Base-by-base conservation (phyloP, 2,329 filamentous ascomycete species). In the Magnaporthiopsis rhizophila region DNA sequence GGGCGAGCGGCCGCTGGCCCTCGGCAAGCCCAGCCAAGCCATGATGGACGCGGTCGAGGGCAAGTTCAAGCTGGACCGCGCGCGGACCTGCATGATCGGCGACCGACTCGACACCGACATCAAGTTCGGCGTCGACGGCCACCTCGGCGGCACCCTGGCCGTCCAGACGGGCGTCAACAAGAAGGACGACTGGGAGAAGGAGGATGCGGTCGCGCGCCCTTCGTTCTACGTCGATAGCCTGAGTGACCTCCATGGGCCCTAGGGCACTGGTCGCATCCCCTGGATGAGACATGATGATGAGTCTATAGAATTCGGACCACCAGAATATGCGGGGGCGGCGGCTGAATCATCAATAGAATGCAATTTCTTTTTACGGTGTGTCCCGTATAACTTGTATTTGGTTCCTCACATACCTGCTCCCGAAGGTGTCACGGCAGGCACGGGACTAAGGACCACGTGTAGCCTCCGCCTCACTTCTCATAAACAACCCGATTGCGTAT, bases 1-100 rank as follows among this genome's bases (percentile, higher is more conserved):
- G 4, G 81, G 81, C 24, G 78, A 85, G 73, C 82, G 89, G 71
- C 94, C 95, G 0, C 77, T 92, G 38, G 87, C 91, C 3, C 79
- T 98, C 57, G 95, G 95, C 0, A 99, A 99, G 79, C 95, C 95
- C 3, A 97, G 92, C 74, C 92, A 97, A 79, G 94, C 94, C 4
- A 99, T 99, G 95, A 97, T 99, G 94, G 94, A 98, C 75, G 92
- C 95, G 3, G 90, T 99, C 65, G 94, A 98, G 80, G 94, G 94
- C 65, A 97, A 96, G 77, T 97, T 98, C 76, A 83, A 90, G 69
- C 89, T 99, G 64, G 88, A 98, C 74, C 85, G 93, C 53, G 85
- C 83, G 66, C 87, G 87, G 69, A 91, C 95, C 0, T 98, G 95
- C 77, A 99, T 99, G 95, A 85, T 99, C 58, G 95, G 95, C 8